phyloP scores from a whole-genome alignment of 208 protist genomes.

The Acanthamoeba castellanii region DNA sequence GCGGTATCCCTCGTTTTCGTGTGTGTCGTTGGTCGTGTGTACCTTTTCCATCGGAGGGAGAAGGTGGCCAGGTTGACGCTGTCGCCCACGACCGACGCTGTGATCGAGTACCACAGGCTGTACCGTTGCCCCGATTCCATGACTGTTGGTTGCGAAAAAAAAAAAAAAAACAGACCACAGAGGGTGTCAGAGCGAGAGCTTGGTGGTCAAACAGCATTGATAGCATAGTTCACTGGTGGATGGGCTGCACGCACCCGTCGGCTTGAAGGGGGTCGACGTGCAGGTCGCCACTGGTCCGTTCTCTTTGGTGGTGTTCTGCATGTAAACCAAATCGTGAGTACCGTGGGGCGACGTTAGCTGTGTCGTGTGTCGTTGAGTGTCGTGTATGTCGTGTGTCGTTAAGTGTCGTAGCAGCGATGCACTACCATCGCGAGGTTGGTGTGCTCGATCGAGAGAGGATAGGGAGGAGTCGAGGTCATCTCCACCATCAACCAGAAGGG shows the following conservation, averaged over 20 bases:
- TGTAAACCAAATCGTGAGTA: too few relatives aligned
- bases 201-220: neutral
- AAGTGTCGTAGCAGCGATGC: neutral
- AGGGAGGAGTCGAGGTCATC: conserved; percentile 36
- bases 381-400: neutral
- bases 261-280: neutral
- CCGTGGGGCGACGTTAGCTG: neutral
- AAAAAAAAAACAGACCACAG: too few relatives aligned
- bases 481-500: conserved; percentile 29
- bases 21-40: neutral
- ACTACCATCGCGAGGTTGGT: neutral
- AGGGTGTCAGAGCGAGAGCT: neutral
- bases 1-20: neutral
- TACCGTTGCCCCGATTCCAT: conserved; percentile 38
- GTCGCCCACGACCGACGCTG: neutral
- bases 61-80: conserved; percentile 38
- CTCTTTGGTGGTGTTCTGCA: neutral
- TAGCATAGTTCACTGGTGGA: neutral
- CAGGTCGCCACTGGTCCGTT: neutral
- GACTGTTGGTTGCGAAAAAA: neutral
- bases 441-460: conserved; percentile 16
- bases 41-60: conserved; percentile 17
- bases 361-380: neutral
- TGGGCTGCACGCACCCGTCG: neutral
- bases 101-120: conserved; percentile 34